Percentiles rank a stretch among this genome's conserved stretches.
phyloP scores from a whole-genome alignment of 768 basidiomycete genomes.

The Punctularia strigosozonata region DNA sequence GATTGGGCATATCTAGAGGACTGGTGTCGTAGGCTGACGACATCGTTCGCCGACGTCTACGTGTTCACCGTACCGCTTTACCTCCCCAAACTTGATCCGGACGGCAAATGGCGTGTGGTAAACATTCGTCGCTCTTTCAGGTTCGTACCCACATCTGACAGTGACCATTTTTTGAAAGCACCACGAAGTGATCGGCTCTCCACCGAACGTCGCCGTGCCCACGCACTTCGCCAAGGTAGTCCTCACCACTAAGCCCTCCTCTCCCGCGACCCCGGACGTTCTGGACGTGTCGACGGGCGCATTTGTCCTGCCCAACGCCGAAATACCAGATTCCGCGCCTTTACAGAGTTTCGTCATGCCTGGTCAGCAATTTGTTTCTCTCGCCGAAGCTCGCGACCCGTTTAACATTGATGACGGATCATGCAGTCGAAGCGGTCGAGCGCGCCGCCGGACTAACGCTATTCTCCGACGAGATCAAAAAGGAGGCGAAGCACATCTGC shows the following conservation, averaged over 20 bases:
- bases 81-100: constrained; percentile 70
- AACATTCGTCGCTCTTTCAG: constrained; percentile 27
- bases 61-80: constrained; percentile 98
- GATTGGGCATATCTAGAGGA: constrained; percentile 97
- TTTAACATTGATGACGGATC: not conserved
- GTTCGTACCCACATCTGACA: constrained; percentile 1
- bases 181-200: constrained; percentile 90
- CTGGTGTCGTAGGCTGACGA: constrained; percentile 86
- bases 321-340: constrained; percentile 75
- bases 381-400: not conserved
- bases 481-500: constrained; percentile 76
- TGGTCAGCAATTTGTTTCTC: constrained; percentile 30
- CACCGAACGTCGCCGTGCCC: constrained; percentile 85
- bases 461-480: constrained; percentile 76
- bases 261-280: constrained; percentile 57
- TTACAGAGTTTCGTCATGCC: constrained; percentile 76
- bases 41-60: constrained; percentile 87
- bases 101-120: constrained; percentile 95
- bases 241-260: constrained; percentile 61
- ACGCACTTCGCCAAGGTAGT: constrained; percentile 98
- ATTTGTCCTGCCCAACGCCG: constrained; percentile 92
- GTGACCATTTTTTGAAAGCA: constrained; percentile 31
- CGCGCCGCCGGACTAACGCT: constrained; percentile 76
- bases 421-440: constrained; percentile 83
- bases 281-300: constrained; percentile 81